Evolutionary conservation across 257 asterid genomes (phyloP).

Genomic region (Solanum infundibuliforme): DNA sequence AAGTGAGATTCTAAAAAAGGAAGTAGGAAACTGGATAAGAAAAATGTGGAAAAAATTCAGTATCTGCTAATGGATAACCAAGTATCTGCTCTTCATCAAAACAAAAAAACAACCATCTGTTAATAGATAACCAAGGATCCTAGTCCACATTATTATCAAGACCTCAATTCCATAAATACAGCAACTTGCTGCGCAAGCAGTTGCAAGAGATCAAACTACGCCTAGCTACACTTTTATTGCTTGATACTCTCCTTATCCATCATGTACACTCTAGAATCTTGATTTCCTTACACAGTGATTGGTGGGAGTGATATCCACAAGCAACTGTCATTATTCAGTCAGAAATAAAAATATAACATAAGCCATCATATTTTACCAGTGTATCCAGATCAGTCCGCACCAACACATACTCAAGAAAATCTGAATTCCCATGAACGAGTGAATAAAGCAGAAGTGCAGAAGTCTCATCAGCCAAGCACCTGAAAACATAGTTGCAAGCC

Average conservation of each 20-base stretch:
- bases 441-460: constrained; percentile 88
- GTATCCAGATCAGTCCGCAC: constrained; percentile 97
- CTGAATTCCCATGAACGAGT: constrained; percentile 85
- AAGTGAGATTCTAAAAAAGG: background rate
- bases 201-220: background rate
- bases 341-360: background rate
- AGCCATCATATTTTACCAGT: constrained; percentile 53
- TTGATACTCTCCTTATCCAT: background rate
- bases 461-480: constrained; percentile 82
- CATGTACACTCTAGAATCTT: background rate
- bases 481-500: constrained; percentile 13
- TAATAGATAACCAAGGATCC: background rate
- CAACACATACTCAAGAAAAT: constrained; percentile 86
- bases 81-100: background rate
- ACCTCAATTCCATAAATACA: background rate
- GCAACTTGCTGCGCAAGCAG: background rate
- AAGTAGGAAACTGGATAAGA: background rate
- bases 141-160: background rate
- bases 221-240: background rate
- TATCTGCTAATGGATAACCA: background rate
- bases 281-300: background rate
- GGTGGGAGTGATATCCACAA: background rate
- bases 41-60: background rate
- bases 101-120: background rate
- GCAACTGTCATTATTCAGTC: background rate